These are phyloP conservation scores for Musa acuminata DNA, from an alignment of 176 grass and related monocot genomes.

Conservation along the genomic window DNA sequence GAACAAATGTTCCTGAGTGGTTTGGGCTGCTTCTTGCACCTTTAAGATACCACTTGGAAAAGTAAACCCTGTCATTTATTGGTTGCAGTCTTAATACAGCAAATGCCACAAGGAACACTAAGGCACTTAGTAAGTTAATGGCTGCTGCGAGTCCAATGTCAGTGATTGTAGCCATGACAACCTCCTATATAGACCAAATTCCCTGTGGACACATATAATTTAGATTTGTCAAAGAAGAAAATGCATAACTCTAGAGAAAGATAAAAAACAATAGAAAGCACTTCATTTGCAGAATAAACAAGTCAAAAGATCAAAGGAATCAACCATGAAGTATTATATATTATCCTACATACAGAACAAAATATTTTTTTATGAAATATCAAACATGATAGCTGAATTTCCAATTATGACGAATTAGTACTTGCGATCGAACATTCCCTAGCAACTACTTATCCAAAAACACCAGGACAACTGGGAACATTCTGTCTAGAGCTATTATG, in stretches of 20 bases:
- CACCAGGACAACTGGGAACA: too few species aligned
- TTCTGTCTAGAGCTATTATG: too few species aligned
- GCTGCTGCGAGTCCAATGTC: constrained; percentile 84
- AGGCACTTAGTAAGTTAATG: constrained; percentile 69
- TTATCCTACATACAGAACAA: too few species aligned
- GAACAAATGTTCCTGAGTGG: constrained; percentile 45
- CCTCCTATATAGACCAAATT: constrained; percentile 20
- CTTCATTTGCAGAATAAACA: neutral
- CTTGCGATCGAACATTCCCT: too few species aligned
- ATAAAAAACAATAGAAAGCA: neutral
- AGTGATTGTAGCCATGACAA: constrained; percentile 48
- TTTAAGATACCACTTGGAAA: constrained; percentile 99
- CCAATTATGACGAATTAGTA: too few species aligned
- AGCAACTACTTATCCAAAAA: too few species aligned
- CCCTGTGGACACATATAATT: constrained; percentile 18
- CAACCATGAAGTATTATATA: too few species aligned
- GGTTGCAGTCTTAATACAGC: constrained; percentile 84
- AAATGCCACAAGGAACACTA: constrained; percentile 76
- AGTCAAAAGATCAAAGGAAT: neutral
- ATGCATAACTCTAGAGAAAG: neutral
- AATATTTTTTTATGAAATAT: too few species aligned
- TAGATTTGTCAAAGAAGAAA: constrained; percentile 24
- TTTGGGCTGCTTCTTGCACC: constrained; percentile 79
- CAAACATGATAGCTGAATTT: too few species aligned
- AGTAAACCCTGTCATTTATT: constrained; percentile 98